Conservation (phyloP, 2,329 filamentous ascomycete species). For the Fusarium sambucinum region DNA sequence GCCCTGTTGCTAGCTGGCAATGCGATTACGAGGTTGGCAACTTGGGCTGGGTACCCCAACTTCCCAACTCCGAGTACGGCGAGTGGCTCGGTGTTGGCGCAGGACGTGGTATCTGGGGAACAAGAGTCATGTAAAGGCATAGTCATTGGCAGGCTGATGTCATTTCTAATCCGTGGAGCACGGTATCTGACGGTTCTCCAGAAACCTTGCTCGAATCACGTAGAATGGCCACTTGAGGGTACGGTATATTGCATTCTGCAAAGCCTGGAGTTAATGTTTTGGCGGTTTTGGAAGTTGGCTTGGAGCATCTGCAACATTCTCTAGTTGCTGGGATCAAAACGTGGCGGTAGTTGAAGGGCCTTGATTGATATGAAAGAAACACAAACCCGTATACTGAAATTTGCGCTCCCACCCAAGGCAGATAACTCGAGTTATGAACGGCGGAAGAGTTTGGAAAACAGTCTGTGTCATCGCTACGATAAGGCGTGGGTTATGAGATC, state of each 20-base stretch:
- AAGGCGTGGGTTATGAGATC: constrained; percentile 7
- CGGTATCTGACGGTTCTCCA: constrained; percentile 12
- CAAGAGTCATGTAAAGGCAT: constrained; percentile 58
- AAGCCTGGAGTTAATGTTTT: constrained; percentile 46
- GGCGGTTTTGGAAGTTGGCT: constrained; percentile 33
- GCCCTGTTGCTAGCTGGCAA: constrained; percentile 81
- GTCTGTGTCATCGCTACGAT: background rate
- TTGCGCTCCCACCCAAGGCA: constrained; percentile 5
- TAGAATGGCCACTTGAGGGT: constrained; percentile 42
- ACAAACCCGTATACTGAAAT: constrained; percentile 32
- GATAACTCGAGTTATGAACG: background rate
- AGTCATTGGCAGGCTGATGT: constrained; percentile 33
- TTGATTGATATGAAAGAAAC: constrained; percentile 35
- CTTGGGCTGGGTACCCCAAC: constrained; percentile 83
- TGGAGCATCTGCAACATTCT: constrained; percentile 41
- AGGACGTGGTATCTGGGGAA: constrained; percentile 84
- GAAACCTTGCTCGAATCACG: constrained; percentile 40
- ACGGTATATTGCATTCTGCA: constrained; percentile 46
- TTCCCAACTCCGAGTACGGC: constrained; percentile 74
- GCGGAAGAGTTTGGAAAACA: constrained; percentile 2
- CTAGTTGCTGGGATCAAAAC: constrained; percentile 40
- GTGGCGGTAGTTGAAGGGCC: constrained; percentile 19
- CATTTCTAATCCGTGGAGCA: constrained; percentile 28
- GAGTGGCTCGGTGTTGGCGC: constrained; percentile 89
- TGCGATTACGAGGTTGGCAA: constrained; percentile 91